Percentiles rank a stretch among this genome's conserved stretches.
Evolutionary conservation across 2,329 filamentous ascomycete genomes (phyloP).

Genomic region (Arthrobotrys megalospora): DNA sequence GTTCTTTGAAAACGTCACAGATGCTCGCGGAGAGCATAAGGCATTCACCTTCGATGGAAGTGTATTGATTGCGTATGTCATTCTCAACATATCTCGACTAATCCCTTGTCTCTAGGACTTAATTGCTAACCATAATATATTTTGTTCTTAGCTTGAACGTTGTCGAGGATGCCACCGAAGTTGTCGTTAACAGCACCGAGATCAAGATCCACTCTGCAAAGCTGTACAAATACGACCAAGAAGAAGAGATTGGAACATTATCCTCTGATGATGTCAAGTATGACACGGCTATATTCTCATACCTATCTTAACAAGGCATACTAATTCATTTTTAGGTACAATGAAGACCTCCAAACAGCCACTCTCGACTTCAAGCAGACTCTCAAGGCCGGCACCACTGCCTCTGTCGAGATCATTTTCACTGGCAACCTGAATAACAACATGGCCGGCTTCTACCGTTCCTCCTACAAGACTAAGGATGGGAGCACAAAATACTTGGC

Average conservation of each 20-base stretch:
- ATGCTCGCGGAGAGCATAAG: background rate
- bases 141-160: constrained; percentile 70
- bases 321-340: constrained; percentile 69
- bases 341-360: constrained; percentile 84
- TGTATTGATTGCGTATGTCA: constrained; percentile 81
- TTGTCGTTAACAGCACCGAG: constrained; percentile 89
- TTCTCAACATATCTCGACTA: background rate
- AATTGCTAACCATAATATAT: constrained; percentile 67
- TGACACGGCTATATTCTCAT: constrained; percentile 26
- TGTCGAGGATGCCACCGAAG: constrained; percentile 83
- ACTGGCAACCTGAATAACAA: constrained; percentile 88
- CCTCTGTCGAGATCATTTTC: constrained; percentile 83
- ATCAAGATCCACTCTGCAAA: constrained; percentile 84
- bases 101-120: background rate
- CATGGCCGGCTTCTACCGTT: constrained; percentile 96
- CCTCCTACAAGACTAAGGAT: constrained; percentile 87
- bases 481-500: constrained; percentile 86
- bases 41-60: constrained; percentile 89
- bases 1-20: constrained; percentile 75
- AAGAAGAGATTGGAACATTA: constrained; percentile 66
- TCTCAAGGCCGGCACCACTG: constrained; percentile 82
- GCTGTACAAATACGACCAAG: constrained; percentile 72
- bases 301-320: background rate
- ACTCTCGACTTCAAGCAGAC: constrained; percentile 83
- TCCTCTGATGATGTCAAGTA: constrained; percentile 66